Evolutionary conservation across 169 alveolate species (phyloP).

Genomic region (Eimeria sp.): DNA sequence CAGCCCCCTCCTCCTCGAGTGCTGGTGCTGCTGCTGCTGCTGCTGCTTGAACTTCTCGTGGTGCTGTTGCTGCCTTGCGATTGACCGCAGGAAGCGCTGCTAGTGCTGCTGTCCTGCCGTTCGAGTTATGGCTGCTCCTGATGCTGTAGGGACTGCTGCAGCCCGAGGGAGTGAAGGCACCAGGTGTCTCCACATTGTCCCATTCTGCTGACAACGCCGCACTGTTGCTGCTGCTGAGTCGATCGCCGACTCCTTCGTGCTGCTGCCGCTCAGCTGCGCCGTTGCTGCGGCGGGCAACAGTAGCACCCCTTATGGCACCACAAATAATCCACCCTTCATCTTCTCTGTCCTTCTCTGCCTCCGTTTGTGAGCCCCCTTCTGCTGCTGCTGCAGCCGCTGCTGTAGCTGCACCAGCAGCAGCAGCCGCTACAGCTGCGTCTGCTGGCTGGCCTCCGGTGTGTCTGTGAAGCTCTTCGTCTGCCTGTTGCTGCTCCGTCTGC

Average conservation of each 20-base stretch:
- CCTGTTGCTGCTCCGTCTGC: too few relatives aligned
- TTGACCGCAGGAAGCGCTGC: background rate
- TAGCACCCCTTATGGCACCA: background rate
- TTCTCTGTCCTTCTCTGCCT: background rate
- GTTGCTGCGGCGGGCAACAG: background rate
- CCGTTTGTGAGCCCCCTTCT: background rate
- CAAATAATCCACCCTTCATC: conserved; percentile 23
- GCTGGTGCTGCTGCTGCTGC: conserved; percentile 19
- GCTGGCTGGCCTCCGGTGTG: too few relatives aligned
- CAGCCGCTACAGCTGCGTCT: background rate
- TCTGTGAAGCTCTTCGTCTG: too few relatives aligned
- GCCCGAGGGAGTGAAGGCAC: conserved; percentile 21
- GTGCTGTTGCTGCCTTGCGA: background rate
- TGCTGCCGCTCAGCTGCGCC: background rate
- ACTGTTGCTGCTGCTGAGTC: conserved; percentile 16
- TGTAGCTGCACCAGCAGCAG: background rate
- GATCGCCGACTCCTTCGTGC: background rate
- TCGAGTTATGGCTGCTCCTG: background rate
- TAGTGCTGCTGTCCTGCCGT: background rate
- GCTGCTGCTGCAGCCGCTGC: background rate
- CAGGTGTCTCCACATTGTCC: conserved; percentile 11
- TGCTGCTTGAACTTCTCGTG: background rate
- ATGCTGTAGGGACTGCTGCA: background rate
- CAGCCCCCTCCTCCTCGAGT: background rate
- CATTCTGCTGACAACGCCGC: conserved; percentile 21